phyloP scores from a whole-genome alignment of 768 basidiomycete species.

The Phlegmacium glaucopus region DNA sequence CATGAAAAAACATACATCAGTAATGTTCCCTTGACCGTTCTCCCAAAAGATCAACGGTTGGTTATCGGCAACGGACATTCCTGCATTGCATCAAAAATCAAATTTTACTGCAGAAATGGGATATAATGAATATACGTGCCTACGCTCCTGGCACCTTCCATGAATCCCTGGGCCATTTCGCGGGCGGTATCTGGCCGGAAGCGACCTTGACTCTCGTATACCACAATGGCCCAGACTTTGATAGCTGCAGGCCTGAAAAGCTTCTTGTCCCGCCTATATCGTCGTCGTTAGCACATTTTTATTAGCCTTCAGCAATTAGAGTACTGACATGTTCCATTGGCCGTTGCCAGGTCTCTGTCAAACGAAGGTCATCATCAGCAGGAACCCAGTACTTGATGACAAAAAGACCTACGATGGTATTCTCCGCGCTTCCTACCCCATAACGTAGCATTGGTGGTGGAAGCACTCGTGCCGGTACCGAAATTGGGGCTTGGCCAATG shows the following conservation, averaged over 20 bases:
- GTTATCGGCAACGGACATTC: conserved; percentile 51
- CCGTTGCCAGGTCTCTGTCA: conserved; percentile 58
- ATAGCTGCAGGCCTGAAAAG: conserved; percentile 56
- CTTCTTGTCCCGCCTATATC: conserved; percentile 61
- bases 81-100: conserved; percentile 38
- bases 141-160: conserved; percentile 45
- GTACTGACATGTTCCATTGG: conserved; percentile 70
- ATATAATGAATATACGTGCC: conserved; percentile 41
- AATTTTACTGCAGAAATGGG: conserved; percentile 30
- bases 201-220: conserved; percentile 56
- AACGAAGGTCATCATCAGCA: conserved; percentile 30
- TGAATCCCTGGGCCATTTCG: conserved; percentile 54
- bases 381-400: background rate
- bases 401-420: conserved; percentile 22
- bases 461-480: conserved; percentile 57
- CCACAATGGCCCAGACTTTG: conserved; percentile 57
- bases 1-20: conserved; percentile 17
- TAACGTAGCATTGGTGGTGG: conserved; percentile 50
- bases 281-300: background rate
- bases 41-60: conserved; percentile 49
- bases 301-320: background rate
- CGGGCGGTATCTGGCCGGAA: conserved; percentile 44
- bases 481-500: conserved; percentile 49
- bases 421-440: conserved; percentile 49
- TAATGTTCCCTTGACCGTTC: conserved; percentile 56